Base-by-base conservation (phyloP, 768 basidiomycete species). In the Kwoniella pini region DNA sequence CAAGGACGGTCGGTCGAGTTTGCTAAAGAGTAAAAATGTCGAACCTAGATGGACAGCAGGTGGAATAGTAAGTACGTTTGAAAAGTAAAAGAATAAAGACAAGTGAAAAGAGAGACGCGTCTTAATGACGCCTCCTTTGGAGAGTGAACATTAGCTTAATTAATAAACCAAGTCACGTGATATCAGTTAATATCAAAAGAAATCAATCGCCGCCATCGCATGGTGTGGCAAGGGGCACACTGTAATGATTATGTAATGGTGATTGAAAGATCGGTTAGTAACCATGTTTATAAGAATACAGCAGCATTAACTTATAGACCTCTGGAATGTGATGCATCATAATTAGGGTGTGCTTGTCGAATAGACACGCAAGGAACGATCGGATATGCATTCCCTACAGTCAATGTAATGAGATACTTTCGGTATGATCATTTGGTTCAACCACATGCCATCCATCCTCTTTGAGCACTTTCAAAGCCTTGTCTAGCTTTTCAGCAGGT, bases 391-490 rank as follows among this genome's bases (percentile, higher is more conserved):
- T 7, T 36, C 15, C 33, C 15, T 36, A 7, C 7, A 15, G 7
- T 36, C 15, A 36, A 36, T 36, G 33, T 15, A 36, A 15, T 7
- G 33, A 36, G 33, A 36, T 36, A 36, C 33, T 36, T n/a, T 48
- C 45, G 26, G 45, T 48, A 13, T 48, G 22, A 19, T 50, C 28
- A 39, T 36, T 46, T 19, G 30, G n/a, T 28, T 12, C 19, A 15
- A 43, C 26, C 38, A 62, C 61, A 9, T 33, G 49, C 61, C 61
- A 62, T 21, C 61, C 61, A 28, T 62, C 61, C n/a, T 31, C 30
- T 26, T 50, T 36, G 2, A 62, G 28, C 9, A 56, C 61, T 7
- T 44, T 27, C 11, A 48, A 31, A 22, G 61, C 43, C 15, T 26
- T 40, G 2, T 50, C 49, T 15, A 62, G 39, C 30, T 57, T 57